Evolutionary conservation across 176 grass and related monocot species (phyloP), one percentile per base, ranked within the genome.

Genomic region (Phoenix dactylifera): DNA sequence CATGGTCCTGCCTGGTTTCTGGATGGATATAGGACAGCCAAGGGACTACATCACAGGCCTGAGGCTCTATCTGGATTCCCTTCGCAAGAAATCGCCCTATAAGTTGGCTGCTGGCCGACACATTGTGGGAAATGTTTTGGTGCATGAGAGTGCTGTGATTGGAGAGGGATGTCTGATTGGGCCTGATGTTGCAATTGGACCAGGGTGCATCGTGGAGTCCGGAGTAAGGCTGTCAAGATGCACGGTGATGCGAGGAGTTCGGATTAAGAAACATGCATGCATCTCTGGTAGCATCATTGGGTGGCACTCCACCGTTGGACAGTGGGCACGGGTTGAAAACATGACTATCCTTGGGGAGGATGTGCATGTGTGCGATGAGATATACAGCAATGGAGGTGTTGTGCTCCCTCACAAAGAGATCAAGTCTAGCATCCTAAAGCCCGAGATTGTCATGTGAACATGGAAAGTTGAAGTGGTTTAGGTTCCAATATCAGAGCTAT

Each of bases 401-500:
- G 89, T 88, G 63, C 84, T 94, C 56, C 89, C 89, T 44, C 89
- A 94, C 84, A 94, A 88, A 71, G 89, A 94, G 81, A 94, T 94
- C 74, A 94, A 88, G 35, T 85, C 89, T 54, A 94, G 48, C 84
- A 94, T 94, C 60, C 85, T 88, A 35, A 94, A 94, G 66, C 89
- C 84, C 16, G 89, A 85, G 76, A 88, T 94, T 30, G 89, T 94
- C 70, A 88, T 88, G 89, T 94, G 89, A 88, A 3, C 2, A 44
- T 39, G 35, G 35, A 9, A 7, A 9, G 12, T 9, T 44, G 10
- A 44, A 44, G 9, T 44, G 35, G 35, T 44, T 44, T 44, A 12
- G 10, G 2, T 12, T 10, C 9, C 35, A 44, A 44, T 20, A 20
- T 12, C 35, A 44, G 35, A 44, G 9, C 35, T 44, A 44, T 44